Base-by-base conservation (phyloP, 108 stramenopile species). In the Schizochytrium sp. region DNA sequence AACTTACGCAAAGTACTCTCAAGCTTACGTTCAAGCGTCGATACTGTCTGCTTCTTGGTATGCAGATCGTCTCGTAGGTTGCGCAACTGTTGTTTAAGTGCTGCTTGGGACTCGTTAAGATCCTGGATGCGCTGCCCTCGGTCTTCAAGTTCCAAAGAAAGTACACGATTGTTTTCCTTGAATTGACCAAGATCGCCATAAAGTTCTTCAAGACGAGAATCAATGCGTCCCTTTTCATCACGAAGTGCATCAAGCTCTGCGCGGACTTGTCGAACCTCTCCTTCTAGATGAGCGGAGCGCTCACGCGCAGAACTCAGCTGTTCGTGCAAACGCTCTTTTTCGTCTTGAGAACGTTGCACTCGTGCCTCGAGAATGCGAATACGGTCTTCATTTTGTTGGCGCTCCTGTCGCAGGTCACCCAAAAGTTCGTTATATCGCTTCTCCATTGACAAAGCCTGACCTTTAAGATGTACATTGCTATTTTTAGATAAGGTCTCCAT, bases 11-110 rank as follows among this genome's bases (percentile, higher is more conserved):
- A n/a, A 5, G 76, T 53, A 10, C 55, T 47, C 28, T 49, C 76
- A 38, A 83, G 76, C 76, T 55, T 49, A 1, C 50, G 47, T 40
- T 83, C 76, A 3, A 83, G 76, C 76, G 76, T 83, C 28, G 76
- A n/a, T 5, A 83, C 76, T 5, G 53, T 83, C 15, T 49, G 47
- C 53, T 83, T 49, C 28, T 83, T 83, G 47, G 47, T 38, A 10
- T 83, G 76, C 47, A 83, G 47, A 7, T 49, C 53, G 13, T 83
- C 76, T 17, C 53, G 47, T n/a, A 83, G 53, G 45, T 5, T 83
- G n/a, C 53, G 50, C 28, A 83, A n/a, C 76, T 83, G 76, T 12
- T 83, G 76, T 55, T 55, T 83, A 47, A 83, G n/a, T n/a, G 76
- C 47, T 47, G 10, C 40, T 42, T 83, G 50, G 12, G 76, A 49